Conservation (phyloP, 106 monocot genomes). For the Alisma plantagoaquatica region DNA sequence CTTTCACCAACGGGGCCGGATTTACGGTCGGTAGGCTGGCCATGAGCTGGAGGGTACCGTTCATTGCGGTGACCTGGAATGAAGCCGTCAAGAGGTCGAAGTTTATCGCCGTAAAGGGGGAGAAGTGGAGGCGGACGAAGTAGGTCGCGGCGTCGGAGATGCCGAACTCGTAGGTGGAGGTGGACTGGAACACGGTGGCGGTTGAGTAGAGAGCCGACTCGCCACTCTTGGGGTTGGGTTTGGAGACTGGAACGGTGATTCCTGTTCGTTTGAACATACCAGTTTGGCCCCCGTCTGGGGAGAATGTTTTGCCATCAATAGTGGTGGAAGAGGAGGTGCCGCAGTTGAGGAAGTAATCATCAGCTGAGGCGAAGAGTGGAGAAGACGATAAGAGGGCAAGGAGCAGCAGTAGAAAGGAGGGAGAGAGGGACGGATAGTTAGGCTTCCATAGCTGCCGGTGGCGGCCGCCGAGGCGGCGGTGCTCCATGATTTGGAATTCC, state of each 20-base stretch:
- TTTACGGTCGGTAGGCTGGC: neutral
- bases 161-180: slow-evolving; percentile 7
- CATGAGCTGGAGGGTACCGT: slow-evolving; percentile 1
- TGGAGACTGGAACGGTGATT: neutral
- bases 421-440: neutral
- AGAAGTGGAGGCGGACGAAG: slow-evolving; percentile 26
- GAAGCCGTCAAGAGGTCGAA: slow-evolving; percentile 4
- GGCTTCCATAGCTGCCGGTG: neutral
- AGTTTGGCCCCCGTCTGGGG: neutral
- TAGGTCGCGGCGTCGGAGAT: slow-evolving; percentile 1
- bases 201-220: slow-evolving; percentile 5
- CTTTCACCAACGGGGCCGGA: slow-evolving; percentile 9
- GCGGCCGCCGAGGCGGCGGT: neutral
- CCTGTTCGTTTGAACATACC: neutral
- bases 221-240: neutral
- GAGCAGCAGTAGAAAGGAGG: neutral
- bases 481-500: too few relatives aligned
- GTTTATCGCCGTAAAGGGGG: neutral
- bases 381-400: neutral
- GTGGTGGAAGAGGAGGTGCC: neutral
- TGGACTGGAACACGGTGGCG: slow-evolving; percentile 7
- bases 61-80: slow-evolving; percentile 7
- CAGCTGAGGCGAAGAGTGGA: neutral
- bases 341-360: slow-evolving; percentile 1
- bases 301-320: neutral